Evolutionary conservation across 2,329 filamentous ascomycete species (phyloP).

Genomic region (Beauveria scarabaeidicola): DNA sequence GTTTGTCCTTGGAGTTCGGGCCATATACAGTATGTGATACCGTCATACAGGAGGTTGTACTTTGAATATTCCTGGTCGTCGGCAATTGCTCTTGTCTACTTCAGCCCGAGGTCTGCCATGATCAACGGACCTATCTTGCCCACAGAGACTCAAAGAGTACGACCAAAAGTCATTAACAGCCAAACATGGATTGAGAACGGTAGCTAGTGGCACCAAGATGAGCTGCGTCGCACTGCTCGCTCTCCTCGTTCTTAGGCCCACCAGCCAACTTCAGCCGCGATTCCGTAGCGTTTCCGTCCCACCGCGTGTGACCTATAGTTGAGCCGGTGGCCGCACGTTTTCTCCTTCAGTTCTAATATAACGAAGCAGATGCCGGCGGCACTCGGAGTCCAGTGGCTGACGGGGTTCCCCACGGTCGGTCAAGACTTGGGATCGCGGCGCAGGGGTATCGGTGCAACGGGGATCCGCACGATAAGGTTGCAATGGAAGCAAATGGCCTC

Average conservation of each 20-base stretch:
- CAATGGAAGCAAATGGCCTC: background rate
- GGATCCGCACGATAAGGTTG: background rate
- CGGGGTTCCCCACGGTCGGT: conserved; percentile 3
- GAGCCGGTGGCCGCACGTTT: conserved; percentile 2
- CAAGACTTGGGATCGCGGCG: background rate
- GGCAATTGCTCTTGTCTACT: background rate
- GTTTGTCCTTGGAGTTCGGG: background rate
- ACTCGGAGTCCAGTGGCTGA: background rate
- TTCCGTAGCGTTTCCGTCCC: background rate
- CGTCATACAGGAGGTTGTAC: background rate
- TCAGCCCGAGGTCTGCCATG: too few species aligned
- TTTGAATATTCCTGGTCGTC: background rate
- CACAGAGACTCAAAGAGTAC: too few species aligned
- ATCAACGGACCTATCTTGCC: too few species aligned
- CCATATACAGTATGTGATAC: too few species aligned
- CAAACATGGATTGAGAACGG: background rate
- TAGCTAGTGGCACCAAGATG: background rate
- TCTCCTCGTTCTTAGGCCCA: conserved; percentile 2
- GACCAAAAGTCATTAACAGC: too few species aligned
- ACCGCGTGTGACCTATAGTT: background rate
- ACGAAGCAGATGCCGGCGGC: background rate
- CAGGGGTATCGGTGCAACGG: conserved; percentile 2
- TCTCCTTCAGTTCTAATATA: background rate
- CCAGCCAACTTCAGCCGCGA: conserved; percentile 2
- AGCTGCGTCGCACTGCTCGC: background rate